phyloP scores from a whole-genome alignment of 2,329 filamentous ascomycete species.

The Calonectria pseudoreteaudii region DNA sequence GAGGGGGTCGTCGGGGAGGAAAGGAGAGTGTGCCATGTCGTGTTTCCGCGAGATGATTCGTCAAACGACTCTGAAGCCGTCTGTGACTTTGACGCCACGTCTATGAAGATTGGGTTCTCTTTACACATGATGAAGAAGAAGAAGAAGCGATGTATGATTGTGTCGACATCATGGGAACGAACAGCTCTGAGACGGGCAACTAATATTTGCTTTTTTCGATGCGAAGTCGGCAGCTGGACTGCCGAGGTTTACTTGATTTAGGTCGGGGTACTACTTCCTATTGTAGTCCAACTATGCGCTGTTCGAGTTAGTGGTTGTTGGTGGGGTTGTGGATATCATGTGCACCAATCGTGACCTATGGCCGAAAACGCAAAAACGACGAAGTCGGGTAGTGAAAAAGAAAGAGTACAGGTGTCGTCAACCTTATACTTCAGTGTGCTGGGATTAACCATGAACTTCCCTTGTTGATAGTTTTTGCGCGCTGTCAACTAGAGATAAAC shows the following conservation, averaged over 20 bases:
- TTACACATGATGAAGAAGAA: not conserved
- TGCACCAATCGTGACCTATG: not conserved
- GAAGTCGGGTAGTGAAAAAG: not conserved
- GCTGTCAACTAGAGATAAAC: not conserved
- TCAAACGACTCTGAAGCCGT: conserved; percentile 14
- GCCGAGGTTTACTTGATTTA: not conserved
- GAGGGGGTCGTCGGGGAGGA: conserved; percentile 30
- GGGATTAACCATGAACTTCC: not conserved
- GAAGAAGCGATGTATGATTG: not conserved
- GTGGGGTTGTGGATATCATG: conserved; percentile 1
- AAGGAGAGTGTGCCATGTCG: conserved; percentile 39
- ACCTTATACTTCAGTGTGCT: not conserved
- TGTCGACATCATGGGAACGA: not conserved
- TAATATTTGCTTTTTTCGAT: not conserved
- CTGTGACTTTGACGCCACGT: conserved; percentile 5
- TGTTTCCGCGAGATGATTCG: conserved; percentile 29
- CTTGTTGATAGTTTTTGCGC: not conserved
- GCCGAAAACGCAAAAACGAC: not conserved
- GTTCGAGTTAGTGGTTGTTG: not conserved
- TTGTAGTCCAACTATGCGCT: conserved; percentile 9
- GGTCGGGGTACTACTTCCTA: conserved; percentile 4
- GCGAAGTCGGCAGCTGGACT: not conserved
- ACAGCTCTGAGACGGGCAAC: not conserved
- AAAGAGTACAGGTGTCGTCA: not conserved
- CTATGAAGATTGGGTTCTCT: conserved; percentile 27